Conservation (phyloP, 495 filamentous ascomycete species). For the Talaromyces thailandensis region DNA sequence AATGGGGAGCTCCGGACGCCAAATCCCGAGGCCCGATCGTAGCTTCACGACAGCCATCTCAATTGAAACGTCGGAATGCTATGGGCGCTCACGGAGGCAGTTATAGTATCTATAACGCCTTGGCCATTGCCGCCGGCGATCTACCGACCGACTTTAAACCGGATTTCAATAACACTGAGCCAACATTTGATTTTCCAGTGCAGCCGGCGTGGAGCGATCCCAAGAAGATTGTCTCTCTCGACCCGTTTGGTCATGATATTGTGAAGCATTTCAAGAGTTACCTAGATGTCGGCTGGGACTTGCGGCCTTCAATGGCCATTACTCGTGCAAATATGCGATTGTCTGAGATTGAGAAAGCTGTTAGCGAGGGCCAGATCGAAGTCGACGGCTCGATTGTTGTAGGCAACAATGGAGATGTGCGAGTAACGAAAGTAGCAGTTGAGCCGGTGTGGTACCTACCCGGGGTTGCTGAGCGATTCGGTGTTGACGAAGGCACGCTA, state of each 20-base stretch:
- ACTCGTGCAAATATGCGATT: slow-evolving; percentile 96
- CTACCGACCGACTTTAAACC: slow-evolving; percentile 78
- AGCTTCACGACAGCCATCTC: slow-evolving; percentile 66
- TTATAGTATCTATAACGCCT: slow-evolving; percentile 94
- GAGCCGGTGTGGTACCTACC: slow-evolving; percentile 96
- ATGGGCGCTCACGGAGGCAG: slow-evolving; percentile 87
- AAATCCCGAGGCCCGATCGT: slow-evolving; percentile 77
- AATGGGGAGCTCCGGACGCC: slow-evolving; percentile 79
- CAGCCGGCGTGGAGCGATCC: slow-evolving; percentile 85
- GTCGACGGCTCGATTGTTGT: slow-evolving; percentile 90
- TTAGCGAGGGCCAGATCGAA: slow-evolving; percentile 64
- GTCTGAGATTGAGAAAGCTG: slow-evolving; percentile 84
- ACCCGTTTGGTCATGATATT: slow-evolving; percentile 78
- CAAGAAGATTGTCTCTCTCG: slow-evolving; percentile 97
- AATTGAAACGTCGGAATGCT: slow-evolving; percentile 82
- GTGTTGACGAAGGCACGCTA: slow-evolving; percentile 83
- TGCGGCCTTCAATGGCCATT: slow-evolving; percentile 89
- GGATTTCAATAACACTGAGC: slow-evolving; percentile 91
- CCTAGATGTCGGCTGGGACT: slow-evolving; percentile 68
- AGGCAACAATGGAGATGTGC: slow-evolving; percentile 73
- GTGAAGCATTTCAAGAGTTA: slow-evolving; percentile 31
- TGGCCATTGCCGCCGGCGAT: slow-evolving; percentile 87
- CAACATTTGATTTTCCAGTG: slow-evolving; percentile 76
- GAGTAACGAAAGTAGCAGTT: slow-evolving; percentile 93
- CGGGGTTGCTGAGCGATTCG: slow-evolving; percentile 89